Percentiles rank a stretch among this genome's conserved stretches.
Conservation (phyloP, 345 rosid species). For the Hypericum perforatum region DNA sequence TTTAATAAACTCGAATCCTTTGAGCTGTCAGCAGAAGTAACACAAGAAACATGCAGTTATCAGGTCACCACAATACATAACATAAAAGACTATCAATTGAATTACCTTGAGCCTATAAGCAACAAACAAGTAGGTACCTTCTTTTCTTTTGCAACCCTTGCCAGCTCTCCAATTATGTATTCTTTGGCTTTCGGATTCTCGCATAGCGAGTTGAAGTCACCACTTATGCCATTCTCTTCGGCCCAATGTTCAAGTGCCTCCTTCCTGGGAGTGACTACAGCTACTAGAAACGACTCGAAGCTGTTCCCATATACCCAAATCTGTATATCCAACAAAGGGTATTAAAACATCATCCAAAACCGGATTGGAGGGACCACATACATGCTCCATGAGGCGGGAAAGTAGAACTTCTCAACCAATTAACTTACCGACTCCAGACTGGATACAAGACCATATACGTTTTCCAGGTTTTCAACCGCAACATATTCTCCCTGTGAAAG, state of each 20-base stretch:
- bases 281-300: conserved; percentile 81
- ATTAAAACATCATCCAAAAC: neutral
- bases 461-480: conserved; percentile 95
- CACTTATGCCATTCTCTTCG: conserved; percentile 42
- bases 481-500: conserved; percentile 99
- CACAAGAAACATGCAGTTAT: neutral
- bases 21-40: conserved; percentile 39
- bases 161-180: conserved; percentile 55
- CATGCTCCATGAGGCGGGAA: neutral
- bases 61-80: neutral
- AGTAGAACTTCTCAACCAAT: neutral
- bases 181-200: conserved; percentile 56
- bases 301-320: conserved; percentile 96
- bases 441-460: conserved; percentile 50
- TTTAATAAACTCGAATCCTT: conserved; percentile 79
- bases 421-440: conserved; percentile 60
- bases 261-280: conserved; percentile 78
- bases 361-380: neutral
- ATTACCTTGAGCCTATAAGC: neutral
- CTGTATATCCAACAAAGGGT: conserved; percentile 29
- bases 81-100: neutral
- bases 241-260: conserved; percentile 80
- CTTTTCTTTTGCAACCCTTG: conserved; percentile 60
- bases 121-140: conserved; percentile 35
- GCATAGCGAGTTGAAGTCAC: conserved; percentile 63